phyloP scores from a whole-genome alignment of 192 early-diverging fungal species.

The Neocallimastix lanati region DNA sequence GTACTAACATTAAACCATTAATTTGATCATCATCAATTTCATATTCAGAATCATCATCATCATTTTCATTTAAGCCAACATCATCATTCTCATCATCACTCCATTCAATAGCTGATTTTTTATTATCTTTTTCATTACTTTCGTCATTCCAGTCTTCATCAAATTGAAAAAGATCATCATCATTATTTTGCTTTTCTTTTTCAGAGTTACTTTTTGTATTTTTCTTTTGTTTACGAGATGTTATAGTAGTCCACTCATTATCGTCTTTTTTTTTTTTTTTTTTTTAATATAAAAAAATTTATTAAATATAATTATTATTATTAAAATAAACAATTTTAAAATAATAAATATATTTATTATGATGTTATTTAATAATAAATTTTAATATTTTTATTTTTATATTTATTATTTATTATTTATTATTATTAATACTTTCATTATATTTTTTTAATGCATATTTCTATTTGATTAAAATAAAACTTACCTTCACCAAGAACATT shows the following conservation, averaged over 20 bases:
- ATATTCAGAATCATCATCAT: background rate
- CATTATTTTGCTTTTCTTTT: background rate
- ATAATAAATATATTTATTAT: no score
- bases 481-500: no score
- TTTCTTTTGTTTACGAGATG: background rate
- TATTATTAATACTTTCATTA: no score
- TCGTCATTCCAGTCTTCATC: background rate
- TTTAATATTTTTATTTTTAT: no score
- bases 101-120: background rate
- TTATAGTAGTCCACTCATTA: background rate
- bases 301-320: conserved; percentile 19
- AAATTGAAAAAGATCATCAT: background rate
- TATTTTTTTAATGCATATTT: no score
- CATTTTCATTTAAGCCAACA: background rate
- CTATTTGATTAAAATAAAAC: no score
- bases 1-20: background rate
- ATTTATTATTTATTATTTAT: no score
- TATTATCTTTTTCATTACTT: background rate
- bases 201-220: background rate
- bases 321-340: no score
- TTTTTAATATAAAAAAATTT: no score
- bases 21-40: background rate
- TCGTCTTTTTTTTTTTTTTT: background rate
- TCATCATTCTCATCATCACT: background rate
- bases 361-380: no score